Percentiles rank a stretch among this genome's conserved stretches.
Evolutionary conservation across 805 yeast species (phyloP).

Genomic region (Myxozyma mucilagina): DNA sequence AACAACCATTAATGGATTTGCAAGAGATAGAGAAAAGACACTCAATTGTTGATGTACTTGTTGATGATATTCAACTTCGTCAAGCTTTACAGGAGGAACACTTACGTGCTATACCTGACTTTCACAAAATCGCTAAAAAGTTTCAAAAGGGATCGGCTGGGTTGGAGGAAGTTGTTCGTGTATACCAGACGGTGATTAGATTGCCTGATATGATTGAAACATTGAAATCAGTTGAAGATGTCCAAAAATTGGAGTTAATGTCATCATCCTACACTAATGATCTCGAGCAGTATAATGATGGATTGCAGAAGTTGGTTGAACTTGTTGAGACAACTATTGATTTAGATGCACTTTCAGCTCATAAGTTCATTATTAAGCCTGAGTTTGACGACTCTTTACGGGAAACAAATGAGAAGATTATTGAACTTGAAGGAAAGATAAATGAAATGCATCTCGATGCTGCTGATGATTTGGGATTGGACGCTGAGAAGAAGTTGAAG

Average conservation of each 20-base stretch:
- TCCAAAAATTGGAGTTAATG: constrained; percentile 43
- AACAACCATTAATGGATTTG: constrained; percentile 82
- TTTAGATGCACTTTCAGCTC: constrained; percentile 73
- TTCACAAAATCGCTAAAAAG: constrained; percentile 71
- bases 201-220: constrained; percentile 67
- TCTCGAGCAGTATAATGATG: constrained; percentile 49
- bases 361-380: constrained; percentile 82
- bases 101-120: constrained; percentile 76
- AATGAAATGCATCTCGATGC: constrained; percentile 59
- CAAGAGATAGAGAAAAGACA: constrained; percentile 67
- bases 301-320: constrained; percentile 71
- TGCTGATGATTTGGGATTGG: constrained; percentile 76
- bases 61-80: constrained; percentile 69
- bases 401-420: constrained; percentile 59
- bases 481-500: constrained; percentile 83
- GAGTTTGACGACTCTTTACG: constrained; percentile 82
- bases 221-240: constrained; percentile 47
- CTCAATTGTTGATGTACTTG: constrained; percentile 66
- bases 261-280: constrained; percentile 59
- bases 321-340: constrained; percentile 92
- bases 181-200: constrained; percentile 74
- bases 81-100: constrained; percentile 65
- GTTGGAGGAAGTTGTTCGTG: constrained; percentile 84
- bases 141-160: constrained; percentile 56
- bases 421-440: constrained; percentile 55